Conservation (phyloP, 371 early-diverging fungal species). For the Rhizopus stolonifer region DNA sequence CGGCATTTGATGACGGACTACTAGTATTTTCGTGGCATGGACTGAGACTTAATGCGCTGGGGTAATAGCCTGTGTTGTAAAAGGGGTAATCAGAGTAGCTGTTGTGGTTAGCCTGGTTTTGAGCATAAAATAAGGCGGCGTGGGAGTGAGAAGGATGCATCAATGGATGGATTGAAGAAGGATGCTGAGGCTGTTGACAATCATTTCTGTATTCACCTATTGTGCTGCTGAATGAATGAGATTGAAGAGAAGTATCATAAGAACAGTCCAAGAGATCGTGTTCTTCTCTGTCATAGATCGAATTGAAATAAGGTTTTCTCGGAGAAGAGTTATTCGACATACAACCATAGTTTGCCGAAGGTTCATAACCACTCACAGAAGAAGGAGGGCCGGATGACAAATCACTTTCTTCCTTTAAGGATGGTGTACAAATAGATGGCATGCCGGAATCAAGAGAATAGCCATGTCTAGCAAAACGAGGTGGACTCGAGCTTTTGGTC, state of each 20-base stretch:
- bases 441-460: slow-evolving; percentile 20
- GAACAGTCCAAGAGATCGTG: slow-evolving; percentile 19
- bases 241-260: slow-evolving; percentile 3
- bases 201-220: not conserved
- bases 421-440: slow-evolving; percentile 18
- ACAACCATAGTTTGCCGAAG: slow-evolving; percentile 20
- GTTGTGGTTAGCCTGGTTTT: not conserved
- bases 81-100: slow-evolving; percentile 23
- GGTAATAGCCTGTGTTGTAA: slow-evolving; percentile 23
- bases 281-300: slow-evolving; percentile 27
- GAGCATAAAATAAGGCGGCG: not conserved
- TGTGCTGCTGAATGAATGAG: not conserved
- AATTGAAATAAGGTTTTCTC: slow-evolving; percentile 18
- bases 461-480: slow-evolving; percentile 20
- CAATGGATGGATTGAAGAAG: not conserved
- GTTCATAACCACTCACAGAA: slow-evolving; percentile 25
- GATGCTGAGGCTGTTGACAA: not conserved
- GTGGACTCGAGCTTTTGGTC: slow-evolving; percentile 21
- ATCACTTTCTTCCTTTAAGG: slow-evolving; percentile 26
- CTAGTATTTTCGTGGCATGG: slow-evolving; percentile 19
- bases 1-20: slow-evolving; percentile 4
- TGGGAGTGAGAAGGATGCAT: not conserved
- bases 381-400: slow-evolving; percentile 29
- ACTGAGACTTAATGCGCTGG: slow-evolving; percentile 21
- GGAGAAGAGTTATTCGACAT: slow-evolving; percentile 22